These are phyloP conservation scores for Colletotrichum agaves DNA, from an alignment of 2,329 filamentous ascomycete species.

Conservation along the genomic window DNA sequence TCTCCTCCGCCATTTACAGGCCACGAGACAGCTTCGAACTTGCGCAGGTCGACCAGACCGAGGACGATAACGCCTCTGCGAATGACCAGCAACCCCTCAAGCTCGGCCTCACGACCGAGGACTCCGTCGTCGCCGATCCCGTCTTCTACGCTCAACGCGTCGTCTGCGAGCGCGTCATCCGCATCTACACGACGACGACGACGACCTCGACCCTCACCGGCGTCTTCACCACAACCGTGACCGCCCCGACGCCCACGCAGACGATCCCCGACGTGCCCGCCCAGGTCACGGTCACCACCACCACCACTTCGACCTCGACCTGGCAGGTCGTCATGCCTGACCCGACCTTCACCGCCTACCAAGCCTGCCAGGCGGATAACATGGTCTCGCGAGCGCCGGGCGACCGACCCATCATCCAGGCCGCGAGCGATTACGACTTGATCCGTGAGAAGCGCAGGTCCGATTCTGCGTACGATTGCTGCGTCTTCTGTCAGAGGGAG, in stretches of 20 bases:
- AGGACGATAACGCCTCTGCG: neutral
- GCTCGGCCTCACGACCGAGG: neutral
- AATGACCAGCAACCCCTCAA: neutral
- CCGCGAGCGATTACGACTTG: neutral
- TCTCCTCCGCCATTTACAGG: slow-evolving; percentile 2
- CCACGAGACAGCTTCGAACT: neutral
- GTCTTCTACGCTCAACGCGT: slow-evolving; percentile 12
- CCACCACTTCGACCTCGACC: slow-evolving; percentile 13
- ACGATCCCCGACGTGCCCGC: neutral
- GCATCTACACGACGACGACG: slow-evolving; percentile 22
- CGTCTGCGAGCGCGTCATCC: slow-evolving; percentile 25
- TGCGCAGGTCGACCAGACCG: neutral
- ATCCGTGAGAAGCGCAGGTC: neutral
- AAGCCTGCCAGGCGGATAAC: slow-evolving; percentile 26
- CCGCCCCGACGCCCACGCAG: neutral
- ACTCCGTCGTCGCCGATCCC: neutral
- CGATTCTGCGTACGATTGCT: slow-evolving; percentile 15
- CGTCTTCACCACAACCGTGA: slow-evolving; percentile 14
- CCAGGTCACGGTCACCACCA: slow-evolving; percentile 5
- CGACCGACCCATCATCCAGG: slow-evolving; percentile 23
- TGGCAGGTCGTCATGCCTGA: neutral
- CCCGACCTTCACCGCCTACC: slow-evolving; percentile 27
- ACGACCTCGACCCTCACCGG: slow-evolving; percentile 8
- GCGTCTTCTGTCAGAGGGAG: slow-evolving; percentile 25
- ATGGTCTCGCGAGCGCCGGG: slow-evolving; percentile 3